These are phyloP conservation scores for Microdochium trichocladiopsis DNA, from an alignment of 2,329 filamentous ascomycete genomes.

Conservation along the genomic window DNA sequence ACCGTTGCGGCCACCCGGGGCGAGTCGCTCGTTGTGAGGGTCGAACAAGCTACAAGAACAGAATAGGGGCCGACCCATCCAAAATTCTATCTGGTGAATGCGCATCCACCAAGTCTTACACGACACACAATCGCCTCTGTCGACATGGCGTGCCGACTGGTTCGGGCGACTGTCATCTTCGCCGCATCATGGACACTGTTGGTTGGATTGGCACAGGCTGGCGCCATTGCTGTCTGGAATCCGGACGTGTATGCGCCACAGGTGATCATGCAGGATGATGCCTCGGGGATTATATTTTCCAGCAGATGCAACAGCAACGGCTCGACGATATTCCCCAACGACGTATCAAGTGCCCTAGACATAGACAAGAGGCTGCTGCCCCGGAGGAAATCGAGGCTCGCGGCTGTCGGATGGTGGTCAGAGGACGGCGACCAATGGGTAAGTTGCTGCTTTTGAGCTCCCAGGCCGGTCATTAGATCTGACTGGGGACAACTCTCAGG, in stretches of 20 bases:
- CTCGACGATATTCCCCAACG: conserved; percentile 6
- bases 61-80: too few relatives aligned
- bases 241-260: conserved; percentile 3
- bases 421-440: background rate
- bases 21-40: too few relatives aligned
- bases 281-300: conserved; percentile 8
- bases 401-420: conserved; percentile 2
- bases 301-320: conserved; percentile 9
- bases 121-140: too few relatives aligned
- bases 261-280: conserved; percentile 11
- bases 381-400: conserved; percentile 4
- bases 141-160: background rate
- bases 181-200: background rate
- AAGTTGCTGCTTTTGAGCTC: background rate
- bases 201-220: background rate
- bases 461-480: background rate
- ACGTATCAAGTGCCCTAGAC: conserved; percentile 4
- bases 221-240: conserved; percentile 1
- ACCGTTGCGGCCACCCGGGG: too few relatives aligned
- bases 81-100: too few relatives aligned
- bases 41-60: too few relatives aligned
- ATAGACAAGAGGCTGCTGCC: conserved; percentile 1
- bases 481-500: conserved; percentile 6
- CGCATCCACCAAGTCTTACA: too few relatives aligned
- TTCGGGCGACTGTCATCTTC: background rate